A percentile compares a stretch with the other conserved stretches of the same genome.
These are phyloP conservation scores for Colletotrichum echinochloae DNA, from an alignment of 2,329 filamentous ascomycete genomes.

Conservation along the genomic window DNA sequence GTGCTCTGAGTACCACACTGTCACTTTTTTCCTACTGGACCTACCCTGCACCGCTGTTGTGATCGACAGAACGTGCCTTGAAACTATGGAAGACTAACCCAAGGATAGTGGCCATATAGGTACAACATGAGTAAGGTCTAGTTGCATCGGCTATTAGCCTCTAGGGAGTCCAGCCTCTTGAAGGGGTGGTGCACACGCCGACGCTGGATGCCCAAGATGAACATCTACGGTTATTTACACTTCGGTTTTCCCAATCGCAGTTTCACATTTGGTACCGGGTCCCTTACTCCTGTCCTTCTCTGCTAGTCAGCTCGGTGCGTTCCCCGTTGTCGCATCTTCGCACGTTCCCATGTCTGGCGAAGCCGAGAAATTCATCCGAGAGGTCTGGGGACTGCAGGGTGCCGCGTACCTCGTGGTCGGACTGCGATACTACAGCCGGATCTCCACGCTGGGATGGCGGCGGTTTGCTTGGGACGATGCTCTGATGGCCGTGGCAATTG, in stretches of 20 bases:
- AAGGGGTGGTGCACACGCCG: background rate
- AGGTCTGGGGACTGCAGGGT: slow-evolving; percentile 40
- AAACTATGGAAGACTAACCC: slow-evolving; percentile 1
- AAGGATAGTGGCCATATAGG: background rate
- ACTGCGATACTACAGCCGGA: slow-evolving; percentile 36
- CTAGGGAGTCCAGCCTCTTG: background rate
- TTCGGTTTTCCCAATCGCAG: no score
- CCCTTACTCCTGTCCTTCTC: background rate
- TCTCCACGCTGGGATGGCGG: slow-evolving; percentile 19
- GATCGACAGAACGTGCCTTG: slow-evolving; percentile 11
- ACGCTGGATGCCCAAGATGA: background rate
- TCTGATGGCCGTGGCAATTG: slow-evolving; percentile 33
- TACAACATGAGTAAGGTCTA: background rate
- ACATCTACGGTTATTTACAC: background rate
- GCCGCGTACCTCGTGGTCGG: slow-evolving; percentile 35
- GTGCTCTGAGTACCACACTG: background rate
- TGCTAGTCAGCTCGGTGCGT: no score
- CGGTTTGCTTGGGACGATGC: slow-evolving; percentile 36
- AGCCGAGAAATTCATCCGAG: slow-evolving; percentile 32
- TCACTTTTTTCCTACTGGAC: no score
- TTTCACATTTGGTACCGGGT: background rate
- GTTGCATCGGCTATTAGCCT: no score
- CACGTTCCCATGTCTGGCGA: slow-evolving; percentile 19
- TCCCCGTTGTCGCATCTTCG: background rate
- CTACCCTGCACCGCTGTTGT: background rate